Percentiles rank a stretch among this genome's conserved stretches.
These are phyloP conservation scores for Crithidia acanthocephali DNA, from an alignment of 208 protist species.

Conservation along the genomic window DNA sequence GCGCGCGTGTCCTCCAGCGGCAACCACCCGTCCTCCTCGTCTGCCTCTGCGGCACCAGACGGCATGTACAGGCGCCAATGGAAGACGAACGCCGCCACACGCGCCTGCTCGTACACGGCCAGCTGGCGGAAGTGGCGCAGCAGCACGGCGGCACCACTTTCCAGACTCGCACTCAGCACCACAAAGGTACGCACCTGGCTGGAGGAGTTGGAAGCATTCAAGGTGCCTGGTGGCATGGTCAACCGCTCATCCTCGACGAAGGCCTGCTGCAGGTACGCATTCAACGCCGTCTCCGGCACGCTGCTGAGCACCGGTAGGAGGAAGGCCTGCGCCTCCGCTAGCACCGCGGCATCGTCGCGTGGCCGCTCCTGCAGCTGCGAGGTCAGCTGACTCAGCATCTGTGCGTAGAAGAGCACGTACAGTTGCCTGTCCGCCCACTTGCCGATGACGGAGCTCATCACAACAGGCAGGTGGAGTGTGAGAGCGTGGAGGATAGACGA, in stretches of 20 bases:
- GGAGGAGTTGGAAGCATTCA: background rate
- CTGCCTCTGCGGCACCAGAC: background rate
- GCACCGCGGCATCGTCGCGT: slow-evolving; percentile 10
- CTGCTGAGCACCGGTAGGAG: slow-evolving; percentile 30
- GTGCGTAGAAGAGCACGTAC: slow-evolving; percentile 20
- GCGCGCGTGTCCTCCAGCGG: too few relatives aligned
- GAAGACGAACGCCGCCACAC: slow-evolving; percentile 36
- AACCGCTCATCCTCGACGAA: background rate
- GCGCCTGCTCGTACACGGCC: slow-evolving; percentile 39
- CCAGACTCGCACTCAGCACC: slow-evolving; percentile 13
- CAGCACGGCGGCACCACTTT: slow-evolving; percentile 26
- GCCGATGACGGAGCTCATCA: background rate
- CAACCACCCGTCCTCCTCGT: background rate
- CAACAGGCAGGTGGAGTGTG: background rate
- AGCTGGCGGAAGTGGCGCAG: slow-evolving; percentile 40
- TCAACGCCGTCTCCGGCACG: slow-evolving; percentile 33
- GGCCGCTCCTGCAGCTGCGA: slow-evolving; percentile 12
- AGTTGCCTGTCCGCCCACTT: slow-evolving; percentile 15
- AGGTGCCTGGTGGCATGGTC: background rate
- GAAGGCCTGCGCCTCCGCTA: slow-evolving; percentile 4
- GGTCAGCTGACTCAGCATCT: slow-evolving; percentile 15
- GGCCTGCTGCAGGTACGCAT: slow-evolving; percentile 18
- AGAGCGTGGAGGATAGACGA: slow-evolving; percentile 37
- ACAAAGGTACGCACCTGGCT: slow-evolving; percentile 4
- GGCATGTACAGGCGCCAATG: slow-evolving; percentile 23